A percentile compares a stretch with the other conserved stretches of the same genome.
Conservation (phyloP, 495 filamentous ascomycete genomes). For the Jackrogersella minutella region DNA sequence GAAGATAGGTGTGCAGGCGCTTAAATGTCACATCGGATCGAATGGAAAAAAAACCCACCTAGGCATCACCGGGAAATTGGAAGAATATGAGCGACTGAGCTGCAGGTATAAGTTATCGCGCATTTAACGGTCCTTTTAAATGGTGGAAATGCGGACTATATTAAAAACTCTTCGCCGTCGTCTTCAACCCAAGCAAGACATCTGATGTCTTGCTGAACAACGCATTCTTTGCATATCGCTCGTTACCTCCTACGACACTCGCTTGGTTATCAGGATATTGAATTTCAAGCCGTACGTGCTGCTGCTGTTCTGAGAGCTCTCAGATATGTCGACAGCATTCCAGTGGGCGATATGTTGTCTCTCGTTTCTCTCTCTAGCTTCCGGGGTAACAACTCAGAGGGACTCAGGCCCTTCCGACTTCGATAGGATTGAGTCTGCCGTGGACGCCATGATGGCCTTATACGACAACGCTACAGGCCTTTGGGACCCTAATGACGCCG, state of each 20-base stretch:
- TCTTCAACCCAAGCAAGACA: background rate
- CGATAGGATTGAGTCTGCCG: conserved; percentile 35
- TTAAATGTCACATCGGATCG: conserved; percentile 31
- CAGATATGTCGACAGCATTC: conserved; percentile 15
- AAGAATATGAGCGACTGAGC: background rate
- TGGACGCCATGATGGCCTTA: conserved; percentile 52
- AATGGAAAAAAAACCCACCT: conserved; percentile 12
- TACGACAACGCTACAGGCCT: conserved; percentile 47
- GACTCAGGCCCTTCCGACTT: background rate
- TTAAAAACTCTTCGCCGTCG: background rate
- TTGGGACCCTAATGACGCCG: conserved; percentile 44
- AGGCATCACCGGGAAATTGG: background rate
- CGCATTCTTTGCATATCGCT: background rate
- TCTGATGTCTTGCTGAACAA: background rate
- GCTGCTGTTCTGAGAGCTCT: background rate
- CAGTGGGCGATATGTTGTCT: conserved; percentile 19
- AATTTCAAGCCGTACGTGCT: background rate
- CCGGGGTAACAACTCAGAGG: background rate
- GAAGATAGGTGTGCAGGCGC: conserved; percentile 22
- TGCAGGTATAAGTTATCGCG: background rate
- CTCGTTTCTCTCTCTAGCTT: background rate
- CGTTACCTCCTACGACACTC: background rate
- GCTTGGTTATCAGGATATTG: background rate
- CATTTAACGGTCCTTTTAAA: conserved; percentile 11
- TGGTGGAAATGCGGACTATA: background rate